These are phyloP conservation scores for Vachellia pachyceras DNA, from an alignment of 306 rosid species.

Conservation along the genomic window DNA sequence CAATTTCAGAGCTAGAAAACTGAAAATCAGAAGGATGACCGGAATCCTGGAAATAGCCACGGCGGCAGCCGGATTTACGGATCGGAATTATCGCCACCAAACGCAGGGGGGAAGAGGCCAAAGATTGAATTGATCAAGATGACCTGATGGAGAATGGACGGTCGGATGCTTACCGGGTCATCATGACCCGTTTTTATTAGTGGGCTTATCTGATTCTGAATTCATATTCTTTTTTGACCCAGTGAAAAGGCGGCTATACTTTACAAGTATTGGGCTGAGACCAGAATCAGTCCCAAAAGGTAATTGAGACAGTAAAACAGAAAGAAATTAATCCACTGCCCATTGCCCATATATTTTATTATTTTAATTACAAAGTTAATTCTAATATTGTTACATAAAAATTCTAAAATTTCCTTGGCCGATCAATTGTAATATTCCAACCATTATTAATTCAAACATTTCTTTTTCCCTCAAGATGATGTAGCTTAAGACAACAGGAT, in stretches of 20 bases:
- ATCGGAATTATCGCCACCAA: constrained; percentile 19
- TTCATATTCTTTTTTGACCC: background rate
- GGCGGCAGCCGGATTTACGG: constrained; percentile 41
- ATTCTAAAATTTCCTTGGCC: too few relatives aligned
- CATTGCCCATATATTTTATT: too few relatives aligned
- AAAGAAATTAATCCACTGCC: too few relatives aligned
- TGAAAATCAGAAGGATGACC: background rate
- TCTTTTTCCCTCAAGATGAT: too few relatives aligned
- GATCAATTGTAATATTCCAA: too few relatives aligned
- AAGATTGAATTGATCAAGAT: constrained; percentile 6
- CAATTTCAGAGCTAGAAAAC: background rate
- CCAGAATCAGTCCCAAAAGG: too few relatives aligned
- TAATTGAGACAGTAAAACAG: too few relatives aligned
- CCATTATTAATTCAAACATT: too few relatives aligned
- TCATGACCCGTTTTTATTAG: constrained; percentile 7
- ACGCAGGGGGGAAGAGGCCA: background rate
- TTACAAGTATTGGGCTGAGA: background rate
- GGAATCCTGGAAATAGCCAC: background rate
- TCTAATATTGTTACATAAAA: too few relatives aligned
- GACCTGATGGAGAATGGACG: constrained; percentile 35
- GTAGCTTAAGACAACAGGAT: too few relatives aligned
- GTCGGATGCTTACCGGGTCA: constrained; percentile 39
- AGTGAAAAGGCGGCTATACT: background rate
- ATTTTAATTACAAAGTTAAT: too few relatives aligned
- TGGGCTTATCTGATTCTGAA: constrained; percentile 34